Evolutionary conservation across 108 stramenopile genomes (phyloP).

Genomic region (Cyclotella baltica): DNA sequence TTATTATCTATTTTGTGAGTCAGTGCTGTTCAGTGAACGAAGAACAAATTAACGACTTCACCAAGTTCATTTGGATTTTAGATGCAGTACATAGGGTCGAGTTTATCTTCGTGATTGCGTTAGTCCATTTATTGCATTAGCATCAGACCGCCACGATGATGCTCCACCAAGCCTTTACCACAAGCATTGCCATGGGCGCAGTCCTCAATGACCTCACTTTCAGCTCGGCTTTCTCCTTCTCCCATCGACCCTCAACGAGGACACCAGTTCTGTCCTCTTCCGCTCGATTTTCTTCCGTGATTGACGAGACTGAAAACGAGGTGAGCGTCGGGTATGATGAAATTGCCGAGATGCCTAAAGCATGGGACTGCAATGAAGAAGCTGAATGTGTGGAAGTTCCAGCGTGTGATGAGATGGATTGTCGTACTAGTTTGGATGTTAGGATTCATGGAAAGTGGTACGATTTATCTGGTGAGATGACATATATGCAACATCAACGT

Average conservation of each 20-base stretch:
- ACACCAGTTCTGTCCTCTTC: conserved; percentile 11
- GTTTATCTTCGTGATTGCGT: too few species aligned
- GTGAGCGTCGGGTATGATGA: neutral
- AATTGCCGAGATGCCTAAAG: conserved; percentile 12
- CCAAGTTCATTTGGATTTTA: too few species aligned
- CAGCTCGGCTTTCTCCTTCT: conserved; percentile 25
- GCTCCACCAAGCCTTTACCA: conserved; percentile 18
- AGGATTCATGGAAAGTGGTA: conserved; percentile 91
- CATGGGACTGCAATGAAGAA: conserved; percentile 82
- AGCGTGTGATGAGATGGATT: conserved; percentile 66
- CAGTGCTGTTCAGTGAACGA: too few species aligned
- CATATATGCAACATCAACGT: neutral
- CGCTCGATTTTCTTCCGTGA: conserved; percentile 35
- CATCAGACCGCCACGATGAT: conserved; percentile 16
- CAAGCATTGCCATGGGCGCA: conserved; percentile 14
- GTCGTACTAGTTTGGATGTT: conserved; percentile 80
- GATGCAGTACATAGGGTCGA: too few species aligned
- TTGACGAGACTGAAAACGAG: conserved; percentile 16
- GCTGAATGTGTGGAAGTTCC: conserved; percentile 72
- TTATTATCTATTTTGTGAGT: too few species aligned
- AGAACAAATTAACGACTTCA: too few species aligned
- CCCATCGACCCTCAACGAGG: conserved; percentile 10
- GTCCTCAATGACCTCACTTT: conserved; percentile 21
- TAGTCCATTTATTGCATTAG: too few species aligned
- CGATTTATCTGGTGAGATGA: conserved; percentile 84